Percentiles rank a stretch among this genome's conserved stretches.
These are phyloP conservation scores for Hypoxylon sp. DNA, from an alignment of 2,329 filamentous ascomycete species.

Conservation along the genomic window DNA sequence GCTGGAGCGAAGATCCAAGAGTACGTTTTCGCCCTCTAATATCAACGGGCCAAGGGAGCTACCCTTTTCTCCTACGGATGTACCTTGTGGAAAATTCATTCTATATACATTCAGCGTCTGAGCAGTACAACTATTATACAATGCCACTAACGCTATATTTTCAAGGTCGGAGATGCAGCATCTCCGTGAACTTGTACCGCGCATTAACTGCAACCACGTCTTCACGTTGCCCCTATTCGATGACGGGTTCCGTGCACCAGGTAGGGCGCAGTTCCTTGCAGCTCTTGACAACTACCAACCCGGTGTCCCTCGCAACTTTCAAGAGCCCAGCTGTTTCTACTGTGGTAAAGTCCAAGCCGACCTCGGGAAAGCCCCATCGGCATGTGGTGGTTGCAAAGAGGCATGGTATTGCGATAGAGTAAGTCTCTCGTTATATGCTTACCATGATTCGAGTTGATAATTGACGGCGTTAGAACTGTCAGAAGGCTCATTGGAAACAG, in stretches of 20 bases:
- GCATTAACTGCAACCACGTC: constrained; percentile 22
- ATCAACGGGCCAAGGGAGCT: not conserved
- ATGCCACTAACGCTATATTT: not conserved
- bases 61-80: not conserved
- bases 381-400: constrained; percentile 36
- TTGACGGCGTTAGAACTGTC: constrained; percentile 28
- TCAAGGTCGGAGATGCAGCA: constrained; percentile 38
- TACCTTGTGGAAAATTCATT: not conserved
- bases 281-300: constrained; percentile 46
- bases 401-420: constrained; percentile 45
- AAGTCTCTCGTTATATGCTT: not conserved
- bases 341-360: constrained; percentile 45
- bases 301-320: constrained; percentile 39
- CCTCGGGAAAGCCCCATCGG: constrained; percentile 15
- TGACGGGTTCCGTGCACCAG: constrained; percentile 39
- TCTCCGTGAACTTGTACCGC: constrained; percentile 35
- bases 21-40: constrained; percentile 3
- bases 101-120: not conserved
- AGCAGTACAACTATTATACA: not conserved
- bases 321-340: constrained; percentile 46
- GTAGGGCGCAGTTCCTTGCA: constrained; percentile 44
- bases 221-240: constrained; percentile 11
- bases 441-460: constrained; percentile 3
- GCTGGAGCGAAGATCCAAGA: constrained; percentile 45
- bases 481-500: constrained; percentile 34